Evolutionary conservation across 176 grass and related monocot genomes (phyloP).

Genomic region (Zoysia japonica): DNA sequence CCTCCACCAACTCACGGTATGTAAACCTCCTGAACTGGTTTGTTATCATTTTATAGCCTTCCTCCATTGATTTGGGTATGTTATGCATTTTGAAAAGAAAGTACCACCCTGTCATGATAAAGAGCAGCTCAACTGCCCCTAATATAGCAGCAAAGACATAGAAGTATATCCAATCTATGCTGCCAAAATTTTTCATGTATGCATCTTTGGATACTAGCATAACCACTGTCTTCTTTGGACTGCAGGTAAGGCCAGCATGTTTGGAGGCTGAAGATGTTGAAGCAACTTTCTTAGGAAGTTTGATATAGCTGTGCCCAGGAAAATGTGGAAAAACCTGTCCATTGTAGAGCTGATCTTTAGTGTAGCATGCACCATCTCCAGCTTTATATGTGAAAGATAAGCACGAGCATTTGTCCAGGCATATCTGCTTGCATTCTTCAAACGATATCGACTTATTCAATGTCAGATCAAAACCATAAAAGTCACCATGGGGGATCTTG

Average conservation of each 20-base stretch:
- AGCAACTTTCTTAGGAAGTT: constrained; percentile 49
- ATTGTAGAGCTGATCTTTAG: constrained; percentile 67
- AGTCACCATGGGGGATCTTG: constrained; percentile 52
- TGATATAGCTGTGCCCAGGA: constrained; percentile 57
- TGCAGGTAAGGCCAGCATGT: constrained; percentile 46
- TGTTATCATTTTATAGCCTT: constrained; percentile 77
- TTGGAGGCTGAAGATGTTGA: constrained; percentile 34
- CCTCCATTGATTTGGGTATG: constrained; percentile 53
- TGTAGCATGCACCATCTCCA: constrained; percentile 56
- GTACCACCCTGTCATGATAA: constrained; percentile 71
- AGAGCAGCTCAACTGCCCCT: constrained; percentile 52
- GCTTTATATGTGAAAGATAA: constrained; percentile 60
- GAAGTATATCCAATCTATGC: constrained; percentile 63
- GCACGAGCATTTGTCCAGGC: constrained; percentile 53
- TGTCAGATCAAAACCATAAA: constrained; percentile 67
- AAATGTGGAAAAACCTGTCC: constrained; percentile 60
- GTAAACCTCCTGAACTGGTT: constrained; percentile 70
- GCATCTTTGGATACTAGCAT: constrained; percentile 17
- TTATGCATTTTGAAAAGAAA: constrained; percentile 57
- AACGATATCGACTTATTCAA: constrained; percentile 41
- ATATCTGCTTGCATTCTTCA: constrained; percentile 48
- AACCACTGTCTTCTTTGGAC: constrained; percentile 22
- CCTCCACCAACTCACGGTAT: constrained; percentile 64
- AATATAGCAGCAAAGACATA: constrained; percentile 55
- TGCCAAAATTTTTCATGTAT: constrained; percentile 44